Evolutionary conservation across 179 eudicot genomes (phyloP).

Genomic region (Pouteria campechiana): DNA sequence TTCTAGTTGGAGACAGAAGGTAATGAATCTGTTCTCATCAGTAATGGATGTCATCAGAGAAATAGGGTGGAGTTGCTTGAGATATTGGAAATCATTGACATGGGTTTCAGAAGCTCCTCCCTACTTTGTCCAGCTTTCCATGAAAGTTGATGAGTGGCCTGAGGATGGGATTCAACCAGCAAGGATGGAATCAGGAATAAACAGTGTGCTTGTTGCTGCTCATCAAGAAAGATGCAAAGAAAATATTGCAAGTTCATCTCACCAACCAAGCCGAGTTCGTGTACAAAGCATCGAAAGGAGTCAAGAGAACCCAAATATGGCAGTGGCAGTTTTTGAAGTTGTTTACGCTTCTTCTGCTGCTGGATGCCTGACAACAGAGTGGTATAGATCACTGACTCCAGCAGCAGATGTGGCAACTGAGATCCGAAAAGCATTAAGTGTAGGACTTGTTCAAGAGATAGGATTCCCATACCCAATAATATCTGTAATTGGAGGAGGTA

Average conservation of each 20-base stretch:
- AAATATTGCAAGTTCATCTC: slow-evolving; percentile 32
- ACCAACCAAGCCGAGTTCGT: slow-evolving; percentile 69
- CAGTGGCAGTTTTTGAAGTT: slow-evolving; percentile 91
- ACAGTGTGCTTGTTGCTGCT: slow-evolving; percentile 56
- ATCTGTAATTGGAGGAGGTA: slow-evolving; percentile 96
- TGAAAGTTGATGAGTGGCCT: slow-evolving; percentile 86
- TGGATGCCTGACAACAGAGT: slow-evolving; percentile 42
- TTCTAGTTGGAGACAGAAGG: slow-evolving; percentile 48
- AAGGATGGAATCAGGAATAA: slow-evolving; percentile 81
- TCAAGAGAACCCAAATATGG: slow-evolving; percentile 58
- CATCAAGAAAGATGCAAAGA: slow-evolving; percentile 67
- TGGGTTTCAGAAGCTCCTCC: slow-evolving; percentile 97
- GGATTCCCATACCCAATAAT: slow-evolving; percentile 75
- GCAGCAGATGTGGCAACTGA: slow-evolving; percentile 96
- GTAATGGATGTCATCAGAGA: slow-evolving; percentile 27
- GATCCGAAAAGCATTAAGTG: slow-evolving; percentile 51
- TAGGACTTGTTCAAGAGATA: slow-evolving; percentile 53
- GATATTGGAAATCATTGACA: slow-evolving; percentile 84
- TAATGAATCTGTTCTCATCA: slow-evolving; percentile 27
- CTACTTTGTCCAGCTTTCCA: slow-evolving; percentile 80
- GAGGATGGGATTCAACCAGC: slow-evolving; percentile 97
- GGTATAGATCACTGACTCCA: slow-evolving; percentile 79
- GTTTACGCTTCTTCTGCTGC: slow-evolving; percentile 62
- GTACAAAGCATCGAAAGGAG: slow-evolving; percentile 94
- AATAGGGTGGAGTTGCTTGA: slow-evolving; percentile 38